phyloP scores from a whole-genome alignment of 2,329 filamentous ascomycete genomes.

The Aspergillus transmontanensis region DNA sequence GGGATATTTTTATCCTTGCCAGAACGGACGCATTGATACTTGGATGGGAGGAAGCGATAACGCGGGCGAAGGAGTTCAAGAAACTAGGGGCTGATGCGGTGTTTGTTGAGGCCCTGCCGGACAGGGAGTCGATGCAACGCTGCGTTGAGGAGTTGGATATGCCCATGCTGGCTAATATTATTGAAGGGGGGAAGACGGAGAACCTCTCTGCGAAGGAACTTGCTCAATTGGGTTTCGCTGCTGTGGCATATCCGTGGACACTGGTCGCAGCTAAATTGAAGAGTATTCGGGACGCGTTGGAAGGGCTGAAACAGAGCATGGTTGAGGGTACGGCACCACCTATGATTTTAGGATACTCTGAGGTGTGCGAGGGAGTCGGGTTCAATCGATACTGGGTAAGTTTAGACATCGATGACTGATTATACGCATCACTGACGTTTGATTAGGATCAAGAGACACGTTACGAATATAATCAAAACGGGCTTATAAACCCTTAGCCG shows the following conservation, averaged over 20 bases:
- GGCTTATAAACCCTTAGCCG: not conserved
- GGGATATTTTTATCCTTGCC: conserved; percentile 51
- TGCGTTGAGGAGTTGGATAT: conserved; percentile 42
- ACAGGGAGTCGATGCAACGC: conserved; percentile 44
- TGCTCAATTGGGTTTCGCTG: conserved; percentile 43
- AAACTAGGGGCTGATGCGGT: conserved; percentile 48
- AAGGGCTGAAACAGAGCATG: conserved; percentile 46
- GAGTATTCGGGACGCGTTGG: conserved; percentile 38
- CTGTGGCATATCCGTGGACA: conserved; percentile 50
- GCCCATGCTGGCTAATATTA: conserved; percentile 49
- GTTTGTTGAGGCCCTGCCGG: conserved; percentile 50
- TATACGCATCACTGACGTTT: not conserved
- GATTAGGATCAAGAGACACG: not conserved
- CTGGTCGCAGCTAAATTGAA: conserved; percentile 49
- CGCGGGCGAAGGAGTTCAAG: conserved; percentile 40
- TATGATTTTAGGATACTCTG: conserved; percentile 46
- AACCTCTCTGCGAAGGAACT: conserved; percentile 45
- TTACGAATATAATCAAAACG: not conserved
- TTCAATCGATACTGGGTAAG: conserved; percentile 45
- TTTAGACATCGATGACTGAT: not conserved
- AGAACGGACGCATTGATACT: conserved; percentile 45
- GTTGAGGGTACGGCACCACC: conserved; percentile 41
- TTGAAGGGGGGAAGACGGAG: conserved; percentile 47
- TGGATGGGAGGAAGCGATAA: conserved; percentile 50
- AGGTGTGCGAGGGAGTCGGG: conserved; percentile 51